Evolutionary conservation across 179 eudicot species (phyloP), one percentile per base, ranked within the genome.

Genomic region (Drosera spatulata): DNA sequence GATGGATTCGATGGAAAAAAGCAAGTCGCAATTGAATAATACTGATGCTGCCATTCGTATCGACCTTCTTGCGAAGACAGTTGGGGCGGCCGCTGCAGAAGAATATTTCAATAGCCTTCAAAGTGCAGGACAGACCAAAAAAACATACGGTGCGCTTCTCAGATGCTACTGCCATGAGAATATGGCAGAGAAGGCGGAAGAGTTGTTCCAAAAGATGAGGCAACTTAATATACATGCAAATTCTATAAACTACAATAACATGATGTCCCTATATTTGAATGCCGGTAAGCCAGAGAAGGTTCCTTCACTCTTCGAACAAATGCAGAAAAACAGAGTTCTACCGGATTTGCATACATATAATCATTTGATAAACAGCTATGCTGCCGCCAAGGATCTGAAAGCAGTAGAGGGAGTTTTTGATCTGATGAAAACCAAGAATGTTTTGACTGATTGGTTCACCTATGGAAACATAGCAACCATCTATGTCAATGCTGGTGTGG

Each of bases 71-170:
- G 66, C 67, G 58, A 79, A 70, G 76, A 63, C 66, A 39, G 54
- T 66, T 47, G 87, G 87, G 4, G 13, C 74, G 58, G 67, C 61
- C 33, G 67, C 80, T 0, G 87, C 84, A 12, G 87, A 74, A 59
- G 59, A 65, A 8, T 79, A 79, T 69, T 79, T 79, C 50, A 56
- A 74, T 44, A 66, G 55, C 59, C 84, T 82, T 10, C 59, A 67
- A 52, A 58, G 39, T 48, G 39, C 73, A 10, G 64, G 66, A 14
- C 77, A 77, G 70, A 76, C 76, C 39, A 50, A 42, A 12, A 82
- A 71, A 70, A 79, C 84, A 1, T 76, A 79, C 68, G 84, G 87
- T 13, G 70, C 84, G 11, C 87, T 82, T 61, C 80, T 74, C n/a
- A 50, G 59, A 60, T 79, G 78, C 66, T 82, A 79, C 65, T 79